Evolutionary conservation across 192 early-diverging fungal species (phyloP).

Genomic region (Linnemannia hyalina): DNA sequence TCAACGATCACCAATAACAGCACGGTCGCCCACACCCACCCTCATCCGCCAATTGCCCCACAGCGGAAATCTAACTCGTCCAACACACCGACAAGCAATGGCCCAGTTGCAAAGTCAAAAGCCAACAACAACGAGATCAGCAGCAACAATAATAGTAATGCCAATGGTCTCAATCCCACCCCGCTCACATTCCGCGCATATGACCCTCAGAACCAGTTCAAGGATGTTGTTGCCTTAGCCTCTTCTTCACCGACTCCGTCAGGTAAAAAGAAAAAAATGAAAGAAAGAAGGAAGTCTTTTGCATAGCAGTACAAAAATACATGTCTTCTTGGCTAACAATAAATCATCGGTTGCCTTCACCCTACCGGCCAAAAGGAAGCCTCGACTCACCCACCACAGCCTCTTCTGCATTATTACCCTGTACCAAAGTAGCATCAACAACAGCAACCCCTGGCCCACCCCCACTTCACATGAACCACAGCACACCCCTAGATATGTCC

Average conservation of each 20-base stretch:
- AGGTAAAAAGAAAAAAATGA: background rate
- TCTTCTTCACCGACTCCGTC: conserved; percentile 1
- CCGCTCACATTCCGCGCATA: conserved; percentile 40
- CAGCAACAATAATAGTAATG: conserved; percentile 17
- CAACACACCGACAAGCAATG: background rate
- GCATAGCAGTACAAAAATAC: background rate
- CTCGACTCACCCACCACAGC: background rate
- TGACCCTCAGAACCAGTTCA: conserved; percentile 1
- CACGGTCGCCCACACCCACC: background rate
- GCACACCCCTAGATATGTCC: conserved; percentile 15
- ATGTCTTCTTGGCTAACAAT: background rate
- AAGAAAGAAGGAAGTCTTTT: background rate
- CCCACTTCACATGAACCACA: conserved; percentile 15
- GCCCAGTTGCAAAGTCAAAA: background rate
- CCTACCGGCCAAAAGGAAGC: background rate
- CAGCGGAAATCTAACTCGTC: conserved; percentile 6
- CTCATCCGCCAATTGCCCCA: background rate
- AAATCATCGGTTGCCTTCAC: background rate
- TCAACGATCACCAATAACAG: background rate
- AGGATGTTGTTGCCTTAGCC: background rate
- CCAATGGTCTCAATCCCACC: background rate
- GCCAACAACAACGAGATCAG: background rate
- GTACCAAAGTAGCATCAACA: background rate
- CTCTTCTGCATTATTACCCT: background rate
- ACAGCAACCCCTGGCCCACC: background rate